Evolutionary conservation across 164 flowering plant species (phyloP), one percentile per base, ranked within the genome.

Genomic region (Magnolia officinalis): DNA sequence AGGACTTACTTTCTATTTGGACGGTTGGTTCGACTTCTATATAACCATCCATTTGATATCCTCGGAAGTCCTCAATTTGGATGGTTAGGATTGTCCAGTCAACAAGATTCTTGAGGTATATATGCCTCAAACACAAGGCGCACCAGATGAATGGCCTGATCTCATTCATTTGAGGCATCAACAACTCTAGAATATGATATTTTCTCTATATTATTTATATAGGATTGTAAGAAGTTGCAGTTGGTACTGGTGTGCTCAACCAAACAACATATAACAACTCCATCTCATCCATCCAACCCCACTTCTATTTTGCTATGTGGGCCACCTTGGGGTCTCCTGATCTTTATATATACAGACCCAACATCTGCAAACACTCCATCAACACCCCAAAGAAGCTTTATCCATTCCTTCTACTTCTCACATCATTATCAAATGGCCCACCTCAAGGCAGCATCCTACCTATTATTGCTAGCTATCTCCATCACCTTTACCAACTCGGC

Each of bases 261-360:
- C 67, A 82, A 85, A 23, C 59, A 50, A 31, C 59, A 58, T 70
- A 37, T 58, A 81, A 81, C 87, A 71, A 82, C 84, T 84, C 86
- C 88, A 78, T 74, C 61, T 77, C 77, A 82, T 84, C 90, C 37
- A 52, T n/a, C 2, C 31, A 74, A 77, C 82, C 85, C 85, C 86
- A 82, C 64, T 70, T 77, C 20, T 14, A 26, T 8, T 61, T 61
- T 55, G 50, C 20, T n/a, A 26, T 16, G n/a, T 16, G n/a, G 9
- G 19, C 50, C 49, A 11, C 20, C 9, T 11, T 19, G 65, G 6
- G 1, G 10, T 14, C 29, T 31, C 55, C 14, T 61, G 5, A 26
- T 18, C 20, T 49, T 76, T 31, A 63, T 79, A 79, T 82, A 82
- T 81, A 82, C n/a, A 70, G 65, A 20, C 21, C 11, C 14, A 4